These are phyloP conservation scores for Picea glauca DNA, from an alignment of 75 land plant species.

Conservation along the genomic window DNA sequence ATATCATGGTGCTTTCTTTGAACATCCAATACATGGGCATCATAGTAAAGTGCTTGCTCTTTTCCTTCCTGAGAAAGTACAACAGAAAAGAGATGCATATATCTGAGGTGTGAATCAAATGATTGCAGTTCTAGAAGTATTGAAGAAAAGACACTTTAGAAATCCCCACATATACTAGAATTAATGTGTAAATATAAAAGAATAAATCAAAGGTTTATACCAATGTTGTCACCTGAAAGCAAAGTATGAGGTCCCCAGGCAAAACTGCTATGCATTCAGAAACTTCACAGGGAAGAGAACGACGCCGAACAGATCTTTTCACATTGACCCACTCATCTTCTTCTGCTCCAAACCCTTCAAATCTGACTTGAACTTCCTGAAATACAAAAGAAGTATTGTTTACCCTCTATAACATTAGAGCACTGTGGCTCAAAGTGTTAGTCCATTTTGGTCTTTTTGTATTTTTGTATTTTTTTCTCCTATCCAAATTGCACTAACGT, in stretches of 20 bases:
- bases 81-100: neutral
- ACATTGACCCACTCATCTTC: constrained; percentile 62
- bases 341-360: constrained; percentile 55
- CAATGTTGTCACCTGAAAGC: constrained; percentile 39
- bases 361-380: constrained; percentile 51
- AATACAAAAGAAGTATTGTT: neutral
- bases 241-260: constrained; percentile 54
- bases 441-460: neutral
- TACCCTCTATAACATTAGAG: neutral
- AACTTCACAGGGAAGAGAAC: constrained; percentile 56
- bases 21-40: constrained; percentile 48
- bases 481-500: neutral
- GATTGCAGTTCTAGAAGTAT: neutral
- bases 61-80: constrained; percentile 38
- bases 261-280: constrained; percentile 49
- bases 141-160: neutral
- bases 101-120: neutral
- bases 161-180: neutral
- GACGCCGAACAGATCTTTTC: constrained; percentile 36
- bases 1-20: constrained; percentile 50
- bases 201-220: neutral
- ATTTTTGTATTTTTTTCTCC: neutral
- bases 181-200: neutral
- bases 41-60: constrained; percentile 53
- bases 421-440: neutral